These are phyloP conservation scores for Chytridiales sp. DNA, from an alignment of 371 early-diverging fungal genomes.

Conservation along the genomic window DNA sequence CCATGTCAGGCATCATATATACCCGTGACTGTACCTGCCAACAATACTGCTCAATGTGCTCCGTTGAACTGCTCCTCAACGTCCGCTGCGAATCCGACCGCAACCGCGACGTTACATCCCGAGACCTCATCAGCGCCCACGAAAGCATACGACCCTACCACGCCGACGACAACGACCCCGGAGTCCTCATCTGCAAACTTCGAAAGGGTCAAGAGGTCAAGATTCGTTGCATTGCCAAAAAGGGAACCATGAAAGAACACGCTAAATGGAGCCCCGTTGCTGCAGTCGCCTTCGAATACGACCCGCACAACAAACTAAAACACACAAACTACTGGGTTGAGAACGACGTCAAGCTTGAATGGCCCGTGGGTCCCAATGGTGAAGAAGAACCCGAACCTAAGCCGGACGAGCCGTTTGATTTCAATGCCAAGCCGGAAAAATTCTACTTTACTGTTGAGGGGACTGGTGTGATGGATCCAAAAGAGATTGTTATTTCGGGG, in stretches of 20 bases:
- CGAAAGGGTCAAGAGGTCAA: constrained; percentile 90
- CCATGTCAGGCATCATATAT: constrained; percentile 76
- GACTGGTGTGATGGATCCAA: constrained; percentile 87
- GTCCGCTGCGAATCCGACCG: constrained; percentile 78
- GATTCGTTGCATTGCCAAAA: constrained; percentile 57
- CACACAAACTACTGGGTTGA: constrained; percentile 97
- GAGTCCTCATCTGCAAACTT: constrained; percentile 88
- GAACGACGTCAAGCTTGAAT: constrained; percentile 70
- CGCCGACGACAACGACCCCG: constrained; percentile 70
- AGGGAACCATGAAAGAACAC: constrained; percentile 96
- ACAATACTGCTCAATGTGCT: constrained; percentile 86
- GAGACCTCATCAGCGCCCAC: constrained; percentile 77
- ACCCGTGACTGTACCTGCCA: constrained; percentile 91
- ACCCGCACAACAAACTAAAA: constrained; percentile 91
- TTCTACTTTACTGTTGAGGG: constrained; percentile 90
- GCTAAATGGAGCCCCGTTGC: constrained; percentile 98
- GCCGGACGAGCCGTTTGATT: constrained; percentile 73
- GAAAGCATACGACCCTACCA: constrained; percentile 76
- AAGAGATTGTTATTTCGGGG: constrained; percentile 79
- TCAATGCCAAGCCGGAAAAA: constrained; percentile 76
- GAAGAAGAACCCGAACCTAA: constrained; percentile 57
- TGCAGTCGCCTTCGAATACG: constrained; percentile 95
- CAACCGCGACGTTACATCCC: constrained; percentile 78
- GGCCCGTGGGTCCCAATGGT: constrained; percentile 83
- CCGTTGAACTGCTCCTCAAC: constrained; percentile 84